Percentiles rank a stretch among this genome's conserved stretches.
Conservation (phyloP, 2,329 filamentous ascomycete species). For the Fusarium coicis region DNA sequence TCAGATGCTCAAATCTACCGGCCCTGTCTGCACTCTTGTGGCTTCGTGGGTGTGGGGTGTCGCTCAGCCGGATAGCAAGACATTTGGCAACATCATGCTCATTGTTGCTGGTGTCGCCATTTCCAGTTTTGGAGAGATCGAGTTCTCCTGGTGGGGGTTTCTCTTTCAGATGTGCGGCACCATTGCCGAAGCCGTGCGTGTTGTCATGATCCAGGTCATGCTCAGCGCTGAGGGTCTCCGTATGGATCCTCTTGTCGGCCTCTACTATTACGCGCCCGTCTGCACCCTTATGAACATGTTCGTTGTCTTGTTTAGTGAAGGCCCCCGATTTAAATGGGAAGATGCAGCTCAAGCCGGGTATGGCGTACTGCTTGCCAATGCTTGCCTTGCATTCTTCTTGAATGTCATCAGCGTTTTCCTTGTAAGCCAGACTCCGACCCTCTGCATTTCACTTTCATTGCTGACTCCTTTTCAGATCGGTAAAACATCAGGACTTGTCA, state of each 20-base stretch:
- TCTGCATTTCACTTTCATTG: background rate
- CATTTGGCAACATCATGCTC: constrained; percentile 60
- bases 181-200: constrained; percentile 80
- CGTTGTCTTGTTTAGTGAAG: constrained; percentile 75
- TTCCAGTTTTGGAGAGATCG: constrained; percentile 71
- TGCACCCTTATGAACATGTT: constrained; percentile 84
- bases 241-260: constrained; percentile 88
- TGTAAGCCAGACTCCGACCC: constrained; percentile 62
- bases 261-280: constrained; percentile 90
- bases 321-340: constrained; percentile 71
- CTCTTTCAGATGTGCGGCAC: constrained; percentile 79
- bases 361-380: constrained; percentile 75
- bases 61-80: constrained; percentile 57
- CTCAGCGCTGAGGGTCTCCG: constrained; percentile 80
- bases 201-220: constrained; percentile 87
- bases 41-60: constrained; percentile 70
- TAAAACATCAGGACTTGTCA: constrained; percentile 86
- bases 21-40: constrained; percentile 74
- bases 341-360: constrained; percentile 75
- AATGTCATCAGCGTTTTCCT: constrained; percentile 89
- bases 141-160: constrained; percentile 74
- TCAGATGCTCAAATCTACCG: constrained; percentile 77
- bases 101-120: constrained; percentile 65
- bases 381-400: constrained; percentile 80
- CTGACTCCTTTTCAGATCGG: constrained; percentile 71